Conservation (phyloP, 2,329 filamentous ascomycete species). For the Blumeriella jaapii region DNA sequence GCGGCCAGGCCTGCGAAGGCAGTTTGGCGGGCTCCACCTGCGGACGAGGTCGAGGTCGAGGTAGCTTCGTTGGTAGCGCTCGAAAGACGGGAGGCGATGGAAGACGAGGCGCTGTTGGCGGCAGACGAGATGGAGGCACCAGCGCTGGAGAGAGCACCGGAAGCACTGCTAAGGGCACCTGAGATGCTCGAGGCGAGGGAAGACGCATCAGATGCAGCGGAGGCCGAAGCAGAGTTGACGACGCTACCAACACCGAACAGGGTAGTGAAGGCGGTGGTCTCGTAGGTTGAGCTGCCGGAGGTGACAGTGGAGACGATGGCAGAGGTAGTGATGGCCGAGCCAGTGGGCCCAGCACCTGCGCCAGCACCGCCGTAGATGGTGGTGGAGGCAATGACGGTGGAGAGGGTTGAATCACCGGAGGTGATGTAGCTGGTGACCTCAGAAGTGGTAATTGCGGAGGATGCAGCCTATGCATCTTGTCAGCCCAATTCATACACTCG, state of each 20-base stretch:
- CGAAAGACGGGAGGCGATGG: not conserved
- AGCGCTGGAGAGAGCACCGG: constrained; percentile 3
- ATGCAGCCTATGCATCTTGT: constrained; percentile 1
- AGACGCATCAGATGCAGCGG: constrained; percentile 4
- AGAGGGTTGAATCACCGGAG: constrained; percentile 11
- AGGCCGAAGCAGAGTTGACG: constrained; percentile 5
- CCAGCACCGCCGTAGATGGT: constrained; percentile 11
- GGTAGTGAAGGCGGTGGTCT: constrained; percentile 20
- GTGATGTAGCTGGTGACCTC: constrained; percentile 11
- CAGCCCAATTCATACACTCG: no score
- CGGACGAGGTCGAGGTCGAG: constrained; percentile 12
- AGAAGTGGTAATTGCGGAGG: constrained; percentile 17
- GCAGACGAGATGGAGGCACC: not conserved
- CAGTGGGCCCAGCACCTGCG: constrained; percentile 7
- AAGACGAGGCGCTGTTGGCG: not conserved
- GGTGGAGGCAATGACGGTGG: constrained; percentile 14
- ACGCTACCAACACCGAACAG: constrained; percentile 14
- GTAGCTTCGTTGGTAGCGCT: constrained; percentile 6
- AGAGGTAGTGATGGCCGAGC: constrained; percentile 19
- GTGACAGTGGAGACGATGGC: constrained; percentile 17
- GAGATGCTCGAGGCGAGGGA: constrained; percentile 5
- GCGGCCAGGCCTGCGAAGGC: constrained; percentile 22
- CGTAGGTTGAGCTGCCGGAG: constrained; percentile 15
- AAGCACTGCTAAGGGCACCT: constrained; percentile 6
- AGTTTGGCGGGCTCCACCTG: constrained; percentile 19